Evolutionary conservation across 2,329 filamentous ascomycete genomes (phyloP).

Genomic region (Aspergillus tanneri): DNA sequence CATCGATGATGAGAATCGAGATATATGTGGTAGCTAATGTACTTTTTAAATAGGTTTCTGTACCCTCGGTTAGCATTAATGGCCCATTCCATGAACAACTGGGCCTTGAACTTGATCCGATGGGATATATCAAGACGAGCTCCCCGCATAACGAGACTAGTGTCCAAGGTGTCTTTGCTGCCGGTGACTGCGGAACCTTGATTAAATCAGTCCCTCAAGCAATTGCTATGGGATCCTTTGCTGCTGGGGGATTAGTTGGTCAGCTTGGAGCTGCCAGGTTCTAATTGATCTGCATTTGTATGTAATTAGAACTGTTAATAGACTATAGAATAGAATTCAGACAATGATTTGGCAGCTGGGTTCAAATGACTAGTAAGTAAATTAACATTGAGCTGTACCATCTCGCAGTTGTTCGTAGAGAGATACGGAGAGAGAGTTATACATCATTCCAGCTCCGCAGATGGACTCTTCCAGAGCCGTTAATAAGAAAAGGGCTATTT

Average conservation of each 20-base stretch:
- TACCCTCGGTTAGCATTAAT: not conserved
- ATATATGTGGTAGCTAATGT: too few relatives aligned
- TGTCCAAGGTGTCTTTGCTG: conserved; percentile 13
- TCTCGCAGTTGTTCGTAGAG: too few relatives aligned
- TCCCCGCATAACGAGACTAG: conserved; percentile 8
- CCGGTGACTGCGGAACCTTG: conserved; percentile 5
- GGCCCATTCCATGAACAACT: conserved; percentile 7
- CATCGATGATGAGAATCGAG: not conserved
- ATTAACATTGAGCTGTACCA: too few relatives aligned
- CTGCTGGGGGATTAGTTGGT: not conserved
- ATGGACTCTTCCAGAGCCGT: too few relatives aligned
- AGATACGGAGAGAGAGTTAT: too few relatives aligned
- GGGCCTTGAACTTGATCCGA: not conserved
- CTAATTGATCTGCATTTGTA: too few relatives aligned
- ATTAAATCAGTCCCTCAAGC: conserved; percentile 8
- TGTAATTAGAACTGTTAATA: too few relatives aligned
- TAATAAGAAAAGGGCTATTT: too few relatives aligned
- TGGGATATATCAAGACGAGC: conserved; percentile 1
- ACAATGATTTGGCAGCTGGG: too few relatives aligned
- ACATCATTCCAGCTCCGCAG: too few relatives aligned
- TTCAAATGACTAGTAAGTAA: too few relatives aligned
- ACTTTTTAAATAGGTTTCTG: not conserved
- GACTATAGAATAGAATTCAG: too few relatives aligned
- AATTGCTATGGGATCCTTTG: conserved; percentile 4
- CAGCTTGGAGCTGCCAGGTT: not conserved